Evolutionary conservation across 1,139 yeast species (phyloP).

Genomic region (Suhomyces terraborum): DNA sequence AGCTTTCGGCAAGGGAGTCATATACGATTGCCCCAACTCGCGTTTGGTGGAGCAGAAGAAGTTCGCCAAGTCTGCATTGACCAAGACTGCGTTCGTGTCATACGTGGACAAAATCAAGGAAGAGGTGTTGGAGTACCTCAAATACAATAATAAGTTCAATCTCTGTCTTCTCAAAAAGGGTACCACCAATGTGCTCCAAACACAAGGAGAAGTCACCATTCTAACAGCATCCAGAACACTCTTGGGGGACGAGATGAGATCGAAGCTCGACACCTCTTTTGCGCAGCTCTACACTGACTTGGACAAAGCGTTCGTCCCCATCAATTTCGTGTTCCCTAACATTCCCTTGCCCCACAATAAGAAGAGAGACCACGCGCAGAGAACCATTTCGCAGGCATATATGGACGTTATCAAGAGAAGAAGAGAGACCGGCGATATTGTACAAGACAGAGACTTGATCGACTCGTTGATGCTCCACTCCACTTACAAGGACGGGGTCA

Average conservation of each 20-base stretch:
- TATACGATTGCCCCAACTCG: constrained; percentile 92
- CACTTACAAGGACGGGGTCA: constrained; percentile 87
- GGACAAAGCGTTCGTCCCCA: constrained; percentile 94
- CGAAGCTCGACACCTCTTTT: constrained; percentile 75
- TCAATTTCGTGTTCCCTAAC: constrained; percentile 92
- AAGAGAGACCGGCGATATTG: constrained; percentile 69
- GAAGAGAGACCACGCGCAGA: constrained; percentile 85
- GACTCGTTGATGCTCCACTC: constrained; percentile 82
- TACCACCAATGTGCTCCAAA: constrained; percentile 65
- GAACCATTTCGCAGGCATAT: constrained; percentile 74
- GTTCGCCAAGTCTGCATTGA: constrained; percentile 87
- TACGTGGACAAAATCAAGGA: constrained; percentile 87
- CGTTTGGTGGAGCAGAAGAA: constrained; percentile 97
- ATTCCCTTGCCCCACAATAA: constrained; percentile 84
- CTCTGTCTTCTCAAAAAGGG: constrained; percentile 45
- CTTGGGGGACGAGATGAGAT: constrained; percentile 88
- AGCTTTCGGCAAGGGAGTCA: constrained; percentile 94
- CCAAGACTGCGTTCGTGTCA: constrained; percentile 75
- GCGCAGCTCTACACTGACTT: constrained; percentile 85
- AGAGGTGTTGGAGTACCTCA: constrained; percentile 69
- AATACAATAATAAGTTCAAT: constrained; percentile 43
- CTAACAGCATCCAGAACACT: constrained; percentile 92
- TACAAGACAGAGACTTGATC: constrained; percentile 78
- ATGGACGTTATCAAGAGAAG: constrained; percentile 74
- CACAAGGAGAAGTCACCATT: constrained; percentile 93